Conservation (phyloP, 148 eudicot genomes). For the Beta vulgaris region DNA sequence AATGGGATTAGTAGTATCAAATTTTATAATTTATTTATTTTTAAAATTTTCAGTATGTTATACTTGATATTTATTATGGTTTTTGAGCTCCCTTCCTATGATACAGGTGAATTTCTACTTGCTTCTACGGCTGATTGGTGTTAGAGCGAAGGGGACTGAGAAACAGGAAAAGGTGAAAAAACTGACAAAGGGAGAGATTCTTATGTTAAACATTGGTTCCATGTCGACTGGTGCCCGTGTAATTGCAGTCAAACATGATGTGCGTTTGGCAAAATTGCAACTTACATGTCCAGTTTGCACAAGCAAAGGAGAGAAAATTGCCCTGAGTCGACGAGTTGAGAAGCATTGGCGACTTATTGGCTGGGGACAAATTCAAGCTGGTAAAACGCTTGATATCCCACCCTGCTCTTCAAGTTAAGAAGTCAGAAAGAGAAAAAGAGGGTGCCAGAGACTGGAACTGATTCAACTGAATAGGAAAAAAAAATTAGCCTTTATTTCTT, state of each 20-base stretch:
- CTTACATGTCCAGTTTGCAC: conserved; percentile 97
- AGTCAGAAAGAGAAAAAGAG: no score
- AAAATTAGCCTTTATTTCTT: no score
- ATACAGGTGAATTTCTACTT: conserved; percentile 90
- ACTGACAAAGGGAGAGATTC: conserved; percentile 77
- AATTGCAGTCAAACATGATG: conserved; percentile 80
- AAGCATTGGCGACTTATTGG: conserved; percentile 98
- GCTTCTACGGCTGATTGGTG: conserved; percentile 79
- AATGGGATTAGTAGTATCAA: no score
- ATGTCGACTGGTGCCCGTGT: conserved; percentile 97
- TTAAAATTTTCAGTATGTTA: background rate
- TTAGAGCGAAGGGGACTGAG: conserved; percentile 82
- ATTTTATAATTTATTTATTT: background rate
- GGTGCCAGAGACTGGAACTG: no score
- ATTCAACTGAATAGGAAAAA: no score
- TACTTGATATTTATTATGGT: no score
- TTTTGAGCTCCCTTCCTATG: background rate
- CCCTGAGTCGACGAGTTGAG: conserved; percentile 88
- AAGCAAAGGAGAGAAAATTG: conserved; percentile 88
- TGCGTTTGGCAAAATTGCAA: conserved; percentile 76
- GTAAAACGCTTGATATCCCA: conserved; percentile 77
- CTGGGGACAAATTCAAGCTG: conserved; percentile 97
- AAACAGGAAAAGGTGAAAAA: conserved; percentile 84
- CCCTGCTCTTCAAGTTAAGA: conserved; percentile 49
- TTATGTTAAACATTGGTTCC: conserved; percentile 95